phyloP scores from a whole-genome alignment of 768 basidiomycete genomes.

The Mycena vitilis region DNA sequence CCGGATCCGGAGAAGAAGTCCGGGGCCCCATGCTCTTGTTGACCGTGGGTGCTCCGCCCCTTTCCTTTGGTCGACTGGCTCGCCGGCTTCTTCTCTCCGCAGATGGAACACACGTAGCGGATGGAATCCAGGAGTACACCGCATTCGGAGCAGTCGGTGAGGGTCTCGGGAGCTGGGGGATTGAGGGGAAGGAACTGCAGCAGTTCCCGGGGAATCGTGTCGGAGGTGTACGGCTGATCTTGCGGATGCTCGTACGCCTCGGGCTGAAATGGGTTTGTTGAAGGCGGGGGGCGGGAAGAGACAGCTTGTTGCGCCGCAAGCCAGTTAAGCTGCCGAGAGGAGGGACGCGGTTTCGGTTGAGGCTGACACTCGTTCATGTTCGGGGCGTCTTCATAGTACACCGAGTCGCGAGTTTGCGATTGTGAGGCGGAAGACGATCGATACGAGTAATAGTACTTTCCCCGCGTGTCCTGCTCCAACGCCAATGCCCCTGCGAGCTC shows the following conservation, averaged over 20 bases:
- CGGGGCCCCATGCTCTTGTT: slow-evolving; percentile 44
- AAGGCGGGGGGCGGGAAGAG: slow-evolving; percentile 35
- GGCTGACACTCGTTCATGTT: slow-evolving; percentile 43
- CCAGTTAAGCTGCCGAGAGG: slow-evolving; percentile 76
- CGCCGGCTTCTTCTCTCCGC: slow-evolving; percentile 79
- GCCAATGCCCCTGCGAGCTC: slow-evolving; percentile 70
- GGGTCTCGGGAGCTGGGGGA: slow-evolving; percentile 66
- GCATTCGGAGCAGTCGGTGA: slow-evolving; percentile 89
- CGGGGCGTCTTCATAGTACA: slow-evolving; percentile 60
- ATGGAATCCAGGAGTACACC: slow-evolving; percentile 80
- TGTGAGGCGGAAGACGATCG: slow-evolving; percentile 41
- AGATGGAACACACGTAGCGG: slow-evolving; percentile 90
- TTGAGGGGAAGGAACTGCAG: slow-evolving; percentile 61
- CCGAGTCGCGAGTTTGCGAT: slow-evolving; percentile 55
- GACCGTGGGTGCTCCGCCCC: slow-evolving; percentile 50
- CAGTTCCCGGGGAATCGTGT: slow-evolving; percentile 60
- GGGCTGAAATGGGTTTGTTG: slow-evolving; percentile 44
- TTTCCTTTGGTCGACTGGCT: slow-evolving; percentile 59
- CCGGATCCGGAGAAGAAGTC: slow-evolving; percentile 41
- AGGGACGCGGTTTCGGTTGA: slow-evolving; percentile 62
- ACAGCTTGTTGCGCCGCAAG: slow-evolving; percentile 64
- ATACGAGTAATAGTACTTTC: slow-evolving; percentile 85
- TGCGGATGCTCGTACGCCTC: slow-evolving; percentile 40
- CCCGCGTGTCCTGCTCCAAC: slow-evolving; percentile 72
- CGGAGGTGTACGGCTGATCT: slow-evolving; percentile 37